Evolutionary conservation across 2,329 filamentous ascomycete genomes (phyloP), one percentile per base, ranked within the genome.

Genomic region (Coniella vitis): DNA sequence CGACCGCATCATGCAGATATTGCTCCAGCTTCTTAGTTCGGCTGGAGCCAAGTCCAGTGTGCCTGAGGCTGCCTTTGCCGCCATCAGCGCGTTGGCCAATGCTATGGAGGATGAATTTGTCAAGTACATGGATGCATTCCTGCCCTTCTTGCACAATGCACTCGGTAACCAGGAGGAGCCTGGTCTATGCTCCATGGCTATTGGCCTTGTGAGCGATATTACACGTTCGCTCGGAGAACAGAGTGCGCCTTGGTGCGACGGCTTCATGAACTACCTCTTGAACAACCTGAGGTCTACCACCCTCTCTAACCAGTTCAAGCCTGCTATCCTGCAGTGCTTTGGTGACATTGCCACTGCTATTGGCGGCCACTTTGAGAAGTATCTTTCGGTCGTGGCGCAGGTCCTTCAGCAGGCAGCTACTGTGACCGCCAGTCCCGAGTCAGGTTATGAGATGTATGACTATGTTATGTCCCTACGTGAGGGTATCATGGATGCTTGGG

Each of bases 401-500:
- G 91, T 98, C 14, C 76, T 98, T 55, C 89, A 96, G 69, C 91
- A 97, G 67, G 93, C 93, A 48, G 86, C 90, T 16, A 83, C 78
- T 38, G 89, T 98, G 49, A 87, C 84, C 29, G 81, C 87, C 37
- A 81, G 81, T 49, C 77, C 83, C 22, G 90, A 96, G 57, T 84
- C 86, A 51, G 87, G 86, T 44, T 93, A 90, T 60, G 93, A 98
- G 69, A 95, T 97, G 86, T 84, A 90, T 50, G 91, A 97, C 69
- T 98, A 98, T 65, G 85, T 98, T 58, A 81, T 95, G 56, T 95
- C 90, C 17, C 78, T 98, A 42, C 85, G 93, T 47, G 94, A 98
- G 65, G 93, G 91, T 58, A 97, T 98, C 58, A 95, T 97, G 85
- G 93, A 98, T 75, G 93, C 93, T 31, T 98, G 94, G 90, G 90